These are phyloP conservation scores for Lasiosphaeria miniovina DNA, from an alignment of 495 filamentous ascomycete genomes.

Conservation along the genomic window DNA sequence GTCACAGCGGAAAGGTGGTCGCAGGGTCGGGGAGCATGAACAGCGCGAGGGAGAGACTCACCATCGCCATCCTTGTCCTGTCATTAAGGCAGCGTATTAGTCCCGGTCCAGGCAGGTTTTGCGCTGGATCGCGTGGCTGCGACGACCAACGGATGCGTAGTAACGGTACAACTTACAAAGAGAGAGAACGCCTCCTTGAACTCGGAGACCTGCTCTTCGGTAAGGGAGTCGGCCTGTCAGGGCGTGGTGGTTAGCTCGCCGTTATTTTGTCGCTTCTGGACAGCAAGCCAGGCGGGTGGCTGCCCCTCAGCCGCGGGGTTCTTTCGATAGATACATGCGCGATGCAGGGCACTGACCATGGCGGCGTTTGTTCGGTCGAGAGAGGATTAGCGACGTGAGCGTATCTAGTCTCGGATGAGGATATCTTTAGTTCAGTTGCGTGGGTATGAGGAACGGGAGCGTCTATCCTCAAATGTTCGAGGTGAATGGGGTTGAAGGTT, in stretches of 20 bases:
- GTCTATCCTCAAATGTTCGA: neutral
- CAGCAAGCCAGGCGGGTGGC: conserved; percentile 7
- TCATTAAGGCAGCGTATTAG: conserved; percentile 22
- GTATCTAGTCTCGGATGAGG: neutral
- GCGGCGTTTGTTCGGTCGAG: neutral
- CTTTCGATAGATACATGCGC: conserved; percentile 4
- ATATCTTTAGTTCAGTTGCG: neutral
- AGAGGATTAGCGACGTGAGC: neutral
- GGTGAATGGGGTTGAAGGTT: conserved; percentile 10
- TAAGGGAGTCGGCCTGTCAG: conserved; percentile 80
- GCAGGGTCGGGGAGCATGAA: conserved; percentile 5
- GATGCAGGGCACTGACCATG: neutral
- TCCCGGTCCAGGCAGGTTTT: conserved; percentile 7
- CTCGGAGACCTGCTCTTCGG: conserved; percentile 99
- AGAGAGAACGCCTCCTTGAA: conserved; percentile 99
- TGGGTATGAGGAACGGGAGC: neutral
- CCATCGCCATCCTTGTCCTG: conserved; percentile 99
- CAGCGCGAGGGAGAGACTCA: conserved; percentile 54
- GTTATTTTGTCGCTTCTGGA: conserved; percentile 11
- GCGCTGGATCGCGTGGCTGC: conserved; percentile 1
- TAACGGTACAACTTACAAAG: conserved; percentile 70
- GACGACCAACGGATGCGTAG: neutral
- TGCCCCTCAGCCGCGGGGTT: conserved; percentile 31
- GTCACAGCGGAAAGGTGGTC: conserved; percentile 1
- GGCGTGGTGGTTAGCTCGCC: conserved; percentile 22